phyloP scores from a whole-genome alignment of 768 basidiomycete genomes.

The Coprinopsis sp. region DNA sequence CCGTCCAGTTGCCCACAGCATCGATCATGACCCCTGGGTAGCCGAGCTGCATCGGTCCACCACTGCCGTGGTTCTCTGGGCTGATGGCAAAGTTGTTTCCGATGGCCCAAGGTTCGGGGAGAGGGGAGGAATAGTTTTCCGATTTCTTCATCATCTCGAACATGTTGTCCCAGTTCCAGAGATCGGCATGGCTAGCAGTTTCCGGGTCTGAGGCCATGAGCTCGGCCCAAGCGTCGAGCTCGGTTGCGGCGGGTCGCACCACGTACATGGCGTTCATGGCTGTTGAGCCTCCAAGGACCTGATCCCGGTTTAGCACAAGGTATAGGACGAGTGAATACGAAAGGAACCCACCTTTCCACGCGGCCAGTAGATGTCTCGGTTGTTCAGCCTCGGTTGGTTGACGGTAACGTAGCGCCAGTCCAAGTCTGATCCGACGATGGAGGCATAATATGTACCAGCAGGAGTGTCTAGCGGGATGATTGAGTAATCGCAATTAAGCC shows the following conservation, averaged over 20 bases:
- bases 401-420: slow-evolving; percentile 47
- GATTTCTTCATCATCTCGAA: slow-evolving; percentile 43
- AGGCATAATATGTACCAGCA: too few species aligned
- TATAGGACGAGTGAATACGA: neutral
- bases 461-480: too few species aligned
- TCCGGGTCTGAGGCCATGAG: slow-evolving; percentile 27
- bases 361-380: slow-evolving; percentile 44
- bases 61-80: slow-evolving; percentile 41
- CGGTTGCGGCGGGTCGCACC: slow-evolving; percentile 43
- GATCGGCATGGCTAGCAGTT: slow-evolving; percentile 17
- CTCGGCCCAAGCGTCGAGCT: slow-evolving; percentile 41
- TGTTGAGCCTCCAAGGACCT: slow-evolving; percentile 53
- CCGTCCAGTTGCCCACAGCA: slow-evolving; percentile 52
- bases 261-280: slow-evolving; percentile 63
- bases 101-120: slow-evolving; percentile 28
- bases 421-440: too few species aligned
- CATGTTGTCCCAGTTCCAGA: slow-evolving; percentile 44
- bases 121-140: slow-evolving; percentile 54
- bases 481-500: slow-evolving; percentile 37
- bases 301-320: neutral
- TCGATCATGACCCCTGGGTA: slow-evolving; percentile 36
- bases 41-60: slow-evolving; percentile 34
- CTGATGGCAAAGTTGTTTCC: slow-evolving; percentile 39
- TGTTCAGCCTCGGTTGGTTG: slow-evolving; percentile 35
- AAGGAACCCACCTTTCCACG: slow-evolving; percentile 42